Base-by-base conservation (phyloP, 306 rosid genomes). In the Arachis hypogaea region DNA sequence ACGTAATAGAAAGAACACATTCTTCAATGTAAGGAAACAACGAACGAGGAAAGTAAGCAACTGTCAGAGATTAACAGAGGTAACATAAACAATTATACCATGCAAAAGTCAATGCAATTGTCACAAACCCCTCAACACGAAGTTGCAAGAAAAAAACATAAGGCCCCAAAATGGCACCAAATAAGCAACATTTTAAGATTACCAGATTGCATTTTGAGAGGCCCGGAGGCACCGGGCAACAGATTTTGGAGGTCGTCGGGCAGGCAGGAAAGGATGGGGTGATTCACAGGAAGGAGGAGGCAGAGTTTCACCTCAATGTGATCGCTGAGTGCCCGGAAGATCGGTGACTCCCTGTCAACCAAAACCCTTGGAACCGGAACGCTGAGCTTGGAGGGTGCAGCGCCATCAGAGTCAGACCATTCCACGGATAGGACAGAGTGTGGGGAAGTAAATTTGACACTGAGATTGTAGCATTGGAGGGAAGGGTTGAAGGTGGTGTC, bases 201-300 rank as follows among this genome's bases (percentile, higher is more conserved):
- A 93, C 98, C 97, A 2, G 84, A 89, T 38, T 77, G 88, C 78
- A 87, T 71, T 6, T 57, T 14, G 11, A 93, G 85, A 28, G 92
- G 86, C 66, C 57, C 72, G 44, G 77, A 54, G 14, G 59, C 84
- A 69, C 70, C 73, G 4, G 44, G 62, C 60, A 58, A 65, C 6
- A 10, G 66, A 63, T 42, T 40, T 43, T 57, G 85, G 8, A 41
- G 61, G 22, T 77, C 82, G 5, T 74, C 80, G 44, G 82, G 63
- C 52, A 67, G 71, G 44, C 81, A 73, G 22, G 85, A 76, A 52
- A 88, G 72, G 56, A 84, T 67, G 1, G 97, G 91, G 36, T 94
- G 96, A 33, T 88, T 88, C 8, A 91, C 91, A 8, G 98, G 96
- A 18, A 91, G 95, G 68, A 91, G 91, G 58, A 94, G 96, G 11